A percentile compares a stretch with the other conserved stretches of the same genome.
Evolutionary conservation across 768 basidiomycete species (phyloP).

Genomic region (Sarcodon aspratus): DNA sequence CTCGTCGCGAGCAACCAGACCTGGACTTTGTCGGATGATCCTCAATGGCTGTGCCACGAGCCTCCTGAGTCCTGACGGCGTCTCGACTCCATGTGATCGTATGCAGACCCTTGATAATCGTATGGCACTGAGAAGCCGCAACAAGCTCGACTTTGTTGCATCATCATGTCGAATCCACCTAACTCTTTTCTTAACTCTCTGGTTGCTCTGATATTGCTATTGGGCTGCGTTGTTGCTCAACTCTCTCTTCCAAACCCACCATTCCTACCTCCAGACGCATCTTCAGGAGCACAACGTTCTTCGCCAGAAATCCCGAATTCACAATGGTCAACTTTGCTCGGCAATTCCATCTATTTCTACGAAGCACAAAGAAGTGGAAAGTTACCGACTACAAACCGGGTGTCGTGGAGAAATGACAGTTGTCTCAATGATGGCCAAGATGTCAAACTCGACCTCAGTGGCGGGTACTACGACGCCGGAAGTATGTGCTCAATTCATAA

Average conservation of each 20-base stretch:
- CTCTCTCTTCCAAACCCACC: conserved; percentile 53
- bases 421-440: conserved; percentile 68
- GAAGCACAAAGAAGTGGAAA: conserved; percentile 83
- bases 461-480: conserved; percentile 92
- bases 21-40: no score
- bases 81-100: no score
- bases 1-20: no score
- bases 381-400: conserved; percentile 57
- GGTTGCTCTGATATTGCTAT: no score
- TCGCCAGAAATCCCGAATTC: conserved; percentile 36
- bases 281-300: conserved; percentile 32
- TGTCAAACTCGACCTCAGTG: conserved; percentile 61
- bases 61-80: no score
- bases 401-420: conserved; percentile 82
- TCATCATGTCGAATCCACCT: no score
- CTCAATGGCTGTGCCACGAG: no score
- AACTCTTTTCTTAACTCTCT: no score
- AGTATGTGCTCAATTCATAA: conserved; percentile 30
- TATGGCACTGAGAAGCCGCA: no score
- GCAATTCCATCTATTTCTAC: conserved; percentile 79
- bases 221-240: conserved; percentile 29
- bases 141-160: no score
- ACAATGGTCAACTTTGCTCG: conserved; percentile 77
- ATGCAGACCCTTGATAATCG: no score
- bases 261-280: conserved; percentile 49